Base-by-base conservation (phyloP, 805 yeast genomes). In the Nakazawaea sp. region DNA sequence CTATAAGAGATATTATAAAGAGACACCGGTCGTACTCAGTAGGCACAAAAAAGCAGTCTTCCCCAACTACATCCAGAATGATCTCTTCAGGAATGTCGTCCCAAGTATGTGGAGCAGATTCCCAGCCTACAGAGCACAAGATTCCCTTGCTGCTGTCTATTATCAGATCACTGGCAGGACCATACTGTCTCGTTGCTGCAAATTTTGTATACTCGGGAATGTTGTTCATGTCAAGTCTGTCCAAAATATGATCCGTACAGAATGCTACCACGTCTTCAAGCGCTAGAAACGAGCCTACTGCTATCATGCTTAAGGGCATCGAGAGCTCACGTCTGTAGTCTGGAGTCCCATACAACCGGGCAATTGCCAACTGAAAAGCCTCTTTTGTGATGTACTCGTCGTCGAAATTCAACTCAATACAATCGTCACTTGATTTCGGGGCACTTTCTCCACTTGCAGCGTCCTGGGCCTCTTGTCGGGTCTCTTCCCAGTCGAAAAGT, bases 21-120 rank as follows among this genome's bases (percentile, higher is more conserved):
- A 67, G 42, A 30, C 74, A 69, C 36, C 81, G 56, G 30, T 72
- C 77, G 75, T 75, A 72, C 48, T 74, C 81, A 2, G 64, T 61
- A 2, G 74, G 72, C 4, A 71, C 71, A 48, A 68, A 74, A 44
- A 74, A 73, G 16, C 66, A 68, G 45, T 75, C 76, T 13, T 64
- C 58, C 0, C 70, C 64, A 11, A 73, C 60, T 5, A 70, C 69
- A 19, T 63, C 66, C 0, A 66, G 58, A 12, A 70, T 60, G 5
- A 71, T 53, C 1, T 55, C 44, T 0, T 50, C 51, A 0, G 78
- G 76, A 9, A 74, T 57, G 1, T 58, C 65, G 40, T 62, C 68
- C 79, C 79, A 72, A 8, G 45, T 47, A n/a, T 52, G 52, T 4
- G 55, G 56, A 1, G 75, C 72, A 26, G 53, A 50, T 43, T 66